Conservation (phyloP, 2,329 filamentous ascomycete species). For the Scleromitrula shiraiana region DNA sequence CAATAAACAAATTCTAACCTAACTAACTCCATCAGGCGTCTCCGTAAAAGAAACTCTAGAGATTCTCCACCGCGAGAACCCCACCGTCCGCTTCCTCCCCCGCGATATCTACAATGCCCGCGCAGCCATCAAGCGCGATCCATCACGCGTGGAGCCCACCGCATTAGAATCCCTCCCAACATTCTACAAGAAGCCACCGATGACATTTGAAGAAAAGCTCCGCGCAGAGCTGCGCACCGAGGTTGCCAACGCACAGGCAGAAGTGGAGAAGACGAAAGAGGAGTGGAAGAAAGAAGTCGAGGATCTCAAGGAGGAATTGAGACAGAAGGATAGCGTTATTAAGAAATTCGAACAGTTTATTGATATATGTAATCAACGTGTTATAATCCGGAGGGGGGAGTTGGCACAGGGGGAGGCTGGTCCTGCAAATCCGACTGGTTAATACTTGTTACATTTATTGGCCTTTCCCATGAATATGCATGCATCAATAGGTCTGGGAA, state of each 20-base stretch:
- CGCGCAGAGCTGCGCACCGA: constrained; percentile 53
- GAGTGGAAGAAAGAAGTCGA: constrained; percentile 51
- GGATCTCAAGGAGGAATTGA: constrained; percentile 49
- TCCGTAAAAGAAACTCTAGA: constrained; percentile 59
- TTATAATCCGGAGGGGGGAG: constrained; percentile 54
- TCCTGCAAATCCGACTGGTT: constrained; percentile 17
- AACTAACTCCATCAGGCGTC: constrained; percentile 46
- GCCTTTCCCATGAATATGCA: too few species aligned
- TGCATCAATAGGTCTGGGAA: too few species aligned
- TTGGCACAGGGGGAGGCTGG: constrained; percentile 31
- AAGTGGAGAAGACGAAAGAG: constrained; percentile 48
- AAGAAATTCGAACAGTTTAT: constrained; percentile 62
- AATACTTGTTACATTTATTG: too few species aligned
- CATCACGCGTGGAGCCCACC: constrained; percentile 51
- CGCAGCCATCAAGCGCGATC: constrained; percentile 58
- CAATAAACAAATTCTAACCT: constrained; percentile 15
- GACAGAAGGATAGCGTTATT: constrained; percentile 55
- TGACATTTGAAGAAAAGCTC: constrained; percentile 56
- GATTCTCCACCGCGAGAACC: constrained; percentile 56
- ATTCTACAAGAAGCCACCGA: constrained; percentile 58
- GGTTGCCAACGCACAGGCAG: constrained; percentile 49
- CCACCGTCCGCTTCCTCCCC: constrained; percentile 53
- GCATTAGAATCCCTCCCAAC: constrained; percentile 51
- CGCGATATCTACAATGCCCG: constrained; percentile 61
- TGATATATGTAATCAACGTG: constrained; percentile 59